Conservation (phyloP, 2,329 filamentous ascomycete species). For the Fusarium lateritium region DNA sequence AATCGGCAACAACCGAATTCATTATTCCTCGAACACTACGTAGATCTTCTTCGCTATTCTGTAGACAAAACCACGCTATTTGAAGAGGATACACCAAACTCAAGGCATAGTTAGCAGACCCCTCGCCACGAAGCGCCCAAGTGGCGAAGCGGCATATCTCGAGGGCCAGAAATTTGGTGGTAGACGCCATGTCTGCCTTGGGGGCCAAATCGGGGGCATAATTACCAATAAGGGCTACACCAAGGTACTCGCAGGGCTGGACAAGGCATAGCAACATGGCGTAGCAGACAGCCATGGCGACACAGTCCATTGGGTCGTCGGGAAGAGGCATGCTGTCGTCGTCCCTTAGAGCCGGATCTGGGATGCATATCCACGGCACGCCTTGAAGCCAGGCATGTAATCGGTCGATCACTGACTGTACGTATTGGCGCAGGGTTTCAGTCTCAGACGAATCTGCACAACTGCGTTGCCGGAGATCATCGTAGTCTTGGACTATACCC, state of each 20-base stretch:
- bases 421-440: neutral
- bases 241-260: slow-evolving; percentile 17
- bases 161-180: neutral
- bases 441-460: neutral
- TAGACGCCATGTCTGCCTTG: neutral
- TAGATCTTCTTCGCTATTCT: neutral
- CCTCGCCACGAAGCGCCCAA: slow-evolving; percentile 4
- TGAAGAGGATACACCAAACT: slow-evolving; percentile 28
- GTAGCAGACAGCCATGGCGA: slow-evolving; percentile 16
- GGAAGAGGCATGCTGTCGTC: neutral
- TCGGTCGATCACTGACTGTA: slow-evolving; percentile 1
- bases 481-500: slow-evolving; percentile 12
- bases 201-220: rapidly evolving
- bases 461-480: neutral
- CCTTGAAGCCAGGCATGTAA: slow-evolving; percentile 12
- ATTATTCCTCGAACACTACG: slow-evolving; percentile 4
- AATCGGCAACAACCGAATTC: slow-evolving; percentile 26
- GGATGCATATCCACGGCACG: slow-evolving; percentile 12
- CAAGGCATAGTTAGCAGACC: slow-evolving; percentile 5
- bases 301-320: slow-evolving; percentile 11
- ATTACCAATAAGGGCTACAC: neutral
- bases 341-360: neutral
- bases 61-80: slow-evolving; percentile 28
- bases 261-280: slow-evolving; percentile 24
- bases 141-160: slow-evolving; percentile 27